Evolutionary conservation across 2,329 filamentous ascomycete genomes (phyloP), one percentile per base, ranked within the genome.

Genomic region (Fusarium subglutinans): DNA sequence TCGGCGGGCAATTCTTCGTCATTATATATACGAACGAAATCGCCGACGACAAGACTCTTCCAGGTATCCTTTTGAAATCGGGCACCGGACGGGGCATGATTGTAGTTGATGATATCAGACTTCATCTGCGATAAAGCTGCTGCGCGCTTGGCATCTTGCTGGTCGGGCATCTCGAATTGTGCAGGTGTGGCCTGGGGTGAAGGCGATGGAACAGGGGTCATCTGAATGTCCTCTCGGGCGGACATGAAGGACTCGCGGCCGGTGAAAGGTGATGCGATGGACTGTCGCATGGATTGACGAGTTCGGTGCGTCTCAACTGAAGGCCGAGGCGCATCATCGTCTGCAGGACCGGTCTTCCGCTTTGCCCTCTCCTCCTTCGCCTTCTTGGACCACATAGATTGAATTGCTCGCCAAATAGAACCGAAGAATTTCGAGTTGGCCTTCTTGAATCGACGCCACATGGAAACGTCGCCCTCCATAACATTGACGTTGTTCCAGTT

Each of bases 1-100:
- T 99, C 96, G 54, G 96, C 96, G 3, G 96, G 97, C 30, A 99
- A 90, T 77, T 97, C 95, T 79, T 99, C 96, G 76, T 98, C 93
- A 79, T 97, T 98, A 84, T 98, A 98, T 57, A 99, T 90, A 75
- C 97, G 94, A 62, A 99, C 92, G 83, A 98, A 98, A 82, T 99
- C 96, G 54, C 96, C 96, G 14, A 99, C 96, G 78, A 95, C 92
- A 20, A 99, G 88, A 78, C 91, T 97, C 84, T 99, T 99, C 96
- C 96, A 99, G 48, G 91, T 91, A 79, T 98, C 95, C 77, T 92
- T 93, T 82, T 97, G 96, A 84, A 99, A 99, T 30, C 93, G 90
- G 40, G 95, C 94, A 61, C 92, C 93, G 9, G 90, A 86, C 0
- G 88, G 85, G 20, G 90, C 87, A 69, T 90, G 87, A 53, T 90